A percentile compares a stretch with the other conserved stretches of the same genome.
These are phyloP conservation scores for Hirschioporus abietinus DNA, from an alignment of 768 basidiomycete genomes.

Conservation along the genomic window DNA sequence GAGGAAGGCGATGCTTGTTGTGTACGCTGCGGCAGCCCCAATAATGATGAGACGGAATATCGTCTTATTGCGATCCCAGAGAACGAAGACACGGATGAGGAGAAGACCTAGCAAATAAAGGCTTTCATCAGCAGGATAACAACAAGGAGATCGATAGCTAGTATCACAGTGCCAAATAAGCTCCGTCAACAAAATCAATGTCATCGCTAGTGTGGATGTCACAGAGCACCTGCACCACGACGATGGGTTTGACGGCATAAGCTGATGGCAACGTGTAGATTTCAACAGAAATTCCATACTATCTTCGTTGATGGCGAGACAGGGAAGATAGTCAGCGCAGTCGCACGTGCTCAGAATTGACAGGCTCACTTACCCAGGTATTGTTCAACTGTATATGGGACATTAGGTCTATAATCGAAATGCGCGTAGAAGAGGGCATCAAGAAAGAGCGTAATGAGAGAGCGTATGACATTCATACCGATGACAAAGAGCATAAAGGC, in stretches of 20 bases:
- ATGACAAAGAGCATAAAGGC: not conserved
- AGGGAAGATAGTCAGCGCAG: no score
- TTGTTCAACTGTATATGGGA: no score
- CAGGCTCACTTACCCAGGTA: no score
- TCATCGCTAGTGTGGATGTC: not conserved
- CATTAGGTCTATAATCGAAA: no score
- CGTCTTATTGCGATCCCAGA: not conserved
- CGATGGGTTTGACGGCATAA: not conserved
- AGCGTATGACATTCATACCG: not conserved
- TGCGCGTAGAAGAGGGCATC: no score
- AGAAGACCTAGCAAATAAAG: not conserved
- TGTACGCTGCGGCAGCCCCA: not conserved
- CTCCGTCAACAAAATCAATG: not conserved
- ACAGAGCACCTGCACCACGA: not conserved
- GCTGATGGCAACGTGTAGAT: no score
- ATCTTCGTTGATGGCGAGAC: no score
- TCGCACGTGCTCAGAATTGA: no score
- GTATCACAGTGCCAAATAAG: not conserved
- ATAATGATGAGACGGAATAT: not conserved
- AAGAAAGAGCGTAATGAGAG: not conserved
- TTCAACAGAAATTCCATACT: no score
- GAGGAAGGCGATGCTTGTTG: not conserved
- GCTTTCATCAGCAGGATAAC: not conserved
- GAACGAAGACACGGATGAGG: not conserved
- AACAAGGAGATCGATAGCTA: not conserved